These are phyloP conservation scores for Uronychia setigera DNA, from an alignment of 73 alveolate species.

Conservation along the genomic window DNA sequence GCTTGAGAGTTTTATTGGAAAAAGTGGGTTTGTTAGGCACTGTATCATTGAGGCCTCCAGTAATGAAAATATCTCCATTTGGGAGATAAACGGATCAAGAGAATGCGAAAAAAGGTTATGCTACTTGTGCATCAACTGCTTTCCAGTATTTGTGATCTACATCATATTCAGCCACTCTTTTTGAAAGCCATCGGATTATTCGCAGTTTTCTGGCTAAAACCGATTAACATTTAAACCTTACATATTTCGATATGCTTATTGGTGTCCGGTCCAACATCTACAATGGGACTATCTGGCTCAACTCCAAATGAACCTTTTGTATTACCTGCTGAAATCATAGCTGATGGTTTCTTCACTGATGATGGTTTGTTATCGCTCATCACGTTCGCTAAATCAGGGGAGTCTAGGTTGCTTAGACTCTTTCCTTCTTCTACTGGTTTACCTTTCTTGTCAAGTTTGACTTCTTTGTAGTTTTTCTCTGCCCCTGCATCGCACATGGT, in stretches of 20 bases:
- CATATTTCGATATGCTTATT: background rate
- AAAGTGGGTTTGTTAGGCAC: constrained; percentile 49
- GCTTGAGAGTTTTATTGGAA: constrained; percentile 10
- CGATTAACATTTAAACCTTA: background rate
- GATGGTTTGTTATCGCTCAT: no score
- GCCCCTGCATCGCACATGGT: background rate
- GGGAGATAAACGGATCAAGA: constrained; percentile 40
- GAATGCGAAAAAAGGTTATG: constrained; percentile 30
- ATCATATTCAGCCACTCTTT: constrained; percentile 41
- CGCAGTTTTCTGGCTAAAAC: constrained; percentile 35
- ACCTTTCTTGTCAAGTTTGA: constrained; percentile 8
- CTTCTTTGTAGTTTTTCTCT: background rate
- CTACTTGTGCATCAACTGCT: constrained; percentile 17
- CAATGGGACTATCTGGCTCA: no score
- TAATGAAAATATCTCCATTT: constrained; percentile 27
- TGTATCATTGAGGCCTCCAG: constrained; percentile 55
- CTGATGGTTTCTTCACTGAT: no score
- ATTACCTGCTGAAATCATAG: no score
- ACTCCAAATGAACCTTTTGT: no score
- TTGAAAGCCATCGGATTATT: constrained; percentile 35
- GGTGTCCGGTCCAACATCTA: background rate
- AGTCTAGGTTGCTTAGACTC: no score
- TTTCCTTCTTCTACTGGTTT: no score
- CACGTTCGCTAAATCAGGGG: no score
- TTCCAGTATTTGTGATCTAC: constrained; percentile 49